Conservation (phyloP, 768 basidiomycete genomes). For the Chalciporus chontae region DNA sequence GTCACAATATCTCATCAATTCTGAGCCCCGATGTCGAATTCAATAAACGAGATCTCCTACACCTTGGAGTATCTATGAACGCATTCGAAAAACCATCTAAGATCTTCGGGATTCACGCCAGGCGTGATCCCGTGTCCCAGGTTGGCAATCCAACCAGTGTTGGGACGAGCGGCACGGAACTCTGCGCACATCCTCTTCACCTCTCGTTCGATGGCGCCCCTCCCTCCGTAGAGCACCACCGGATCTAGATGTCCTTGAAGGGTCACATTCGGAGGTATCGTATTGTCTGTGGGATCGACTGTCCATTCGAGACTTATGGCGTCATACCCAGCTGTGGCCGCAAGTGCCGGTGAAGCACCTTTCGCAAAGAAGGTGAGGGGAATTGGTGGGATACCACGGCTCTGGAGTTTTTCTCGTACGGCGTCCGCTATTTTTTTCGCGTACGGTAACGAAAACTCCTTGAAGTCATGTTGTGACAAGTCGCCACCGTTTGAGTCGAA, state of each 20-base stretch:
- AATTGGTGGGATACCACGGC: conserved; percentile 50
- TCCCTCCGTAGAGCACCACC: conserved; percentile 77
- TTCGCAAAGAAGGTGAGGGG: conserved; percentile 96
- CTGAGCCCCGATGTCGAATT: not conserved
- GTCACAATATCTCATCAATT: conserved; percentile 5
- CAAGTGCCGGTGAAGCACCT: conserved; percentile 79
- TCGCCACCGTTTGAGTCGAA: conserved; percentile 98
- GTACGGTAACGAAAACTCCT: conserved; percentile 77
- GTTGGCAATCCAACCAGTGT: conserved; percentile 92
- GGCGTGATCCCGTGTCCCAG: conserved; percentile 97
- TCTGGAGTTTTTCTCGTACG: conserved; percentile 58
- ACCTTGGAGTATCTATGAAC: conserved; percentile 72
- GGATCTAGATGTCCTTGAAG: conserved; percentile 97
- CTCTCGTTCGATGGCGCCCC: conserved; percentile 78
- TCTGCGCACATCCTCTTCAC: conserved; percentile 78
- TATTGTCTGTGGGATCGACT: conserved; percentile 62
- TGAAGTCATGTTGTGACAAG: conserved; percentile 84
- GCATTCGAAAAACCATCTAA: conserved; percentile 89
- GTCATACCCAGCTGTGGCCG: conserved; percentile 72
- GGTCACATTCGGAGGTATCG: conserved; percentile 60
- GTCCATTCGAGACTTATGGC: conserved; percentile 92
- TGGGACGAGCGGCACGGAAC: conserved; percentile 54
- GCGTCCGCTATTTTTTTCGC: conserved; percentile 66
- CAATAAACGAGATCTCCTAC: not conserved
- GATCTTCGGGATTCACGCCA: conserved; percentile 89